phyloP scores from a whole-genome alignment of 768 basidiomycete species.

The Suillus ampliporus region DNA sequence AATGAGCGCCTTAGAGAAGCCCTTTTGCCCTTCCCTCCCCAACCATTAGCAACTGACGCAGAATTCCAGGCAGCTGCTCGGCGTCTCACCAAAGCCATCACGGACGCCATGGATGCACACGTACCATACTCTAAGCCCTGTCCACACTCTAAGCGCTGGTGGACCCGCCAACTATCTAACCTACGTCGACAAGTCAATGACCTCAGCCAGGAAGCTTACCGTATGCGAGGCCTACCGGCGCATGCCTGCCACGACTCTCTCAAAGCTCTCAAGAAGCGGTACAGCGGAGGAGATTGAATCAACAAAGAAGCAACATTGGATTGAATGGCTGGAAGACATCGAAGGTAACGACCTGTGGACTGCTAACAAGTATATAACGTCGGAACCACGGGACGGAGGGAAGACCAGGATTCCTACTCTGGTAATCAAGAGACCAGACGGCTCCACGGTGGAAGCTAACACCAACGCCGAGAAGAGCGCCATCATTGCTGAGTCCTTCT shows the following conservation, averaged over 20 bases:
- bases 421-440: neutral
- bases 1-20: neutral
- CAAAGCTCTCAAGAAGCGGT: neutral
- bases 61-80: conserved; percentile 16
- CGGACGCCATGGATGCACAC: conserved; percentile 17
- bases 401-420: neutral
- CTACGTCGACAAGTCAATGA: conserved; percentile 22
- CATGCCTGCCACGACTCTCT: neutral
- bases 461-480: conserved; percentile 29
- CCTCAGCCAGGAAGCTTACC: conserved; percentile 16
- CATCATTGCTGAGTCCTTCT: conserved; percentile 27
- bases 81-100: conserved; percentile 21
- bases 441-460: neutral
- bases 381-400: neutral
- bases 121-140: conserved; percentile 25
- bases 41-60: neutral
- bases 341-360: conserved; percentile 10
- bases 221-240: neutral
- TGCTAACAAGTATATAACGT: conserved; percentile 10
- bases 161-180: conserved; percentile 33
- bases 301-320: conserved; percentile 16
- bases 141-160: conserved; percentile 40
- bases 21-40: neutral
- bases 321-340: conserved; percentile 13
- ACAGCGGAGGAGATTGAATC: neutral